Evolutionary conservation across 805 yeast species (phyloP), one percentile per base, ranked within the genome.

Genomic region (Wickerhamomyces bisporus): DNA sequence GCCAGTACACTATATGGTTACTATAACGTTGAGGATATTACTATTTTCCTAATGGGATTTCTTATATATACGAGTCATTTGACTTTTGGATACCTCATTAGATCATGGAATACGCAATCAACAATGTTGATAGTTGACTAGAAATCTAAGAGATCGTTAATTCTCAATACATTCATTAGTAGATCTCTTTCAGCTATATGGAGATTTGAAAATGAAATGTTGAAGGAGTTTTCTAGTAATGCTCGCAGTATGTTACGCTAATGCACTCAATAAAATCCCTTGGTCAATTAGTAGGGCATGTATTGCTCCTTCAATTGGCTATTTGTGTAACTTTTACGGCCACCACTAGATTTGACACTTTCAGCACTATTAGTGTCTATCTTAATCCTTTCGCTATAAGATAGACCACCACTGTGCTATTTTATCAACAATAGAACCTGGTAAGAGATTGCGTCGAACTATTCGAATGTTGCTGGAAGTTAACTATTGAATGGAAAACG

Each of bases 381-480:
- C 71, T 71, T 1, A 66, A 61, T 34, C 65, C 57, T 43, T 53
- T 65, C 29, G 62, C 68, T 14, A 50, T 69, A 43, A 50, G 70
- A 29, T 45, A 65, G n/a, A 32, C 65, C 69, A 12, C 64, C 71
- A 1, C 50, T 66, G 32, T 71, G 66, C 41, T 66, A 65, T 35
- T 55, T 66, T 36, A 60, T 68, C 10, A 56, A 57, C 12, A 71
- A 71, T 9, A 54, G 71, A 41, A 47, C 66, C 35, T 71, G 71
- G 18, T 66, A 71, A 71, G 66, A 66, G 42, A 58, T 66, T 15
- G 71, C 66, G 25, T 59, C 68, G 7, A 61, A 68, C 6, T 64
- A 66, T 34, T 49, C 65, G 36, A 67, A 65, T 36, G 58, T 65
- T 46, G 70, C 69, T 5, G 62, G 70, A 7, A 49, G 62, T 40